phyloP scores from a whole-genome alignment of 371 early-diverging fungal species.

The Mucor irregularis region DNA sequence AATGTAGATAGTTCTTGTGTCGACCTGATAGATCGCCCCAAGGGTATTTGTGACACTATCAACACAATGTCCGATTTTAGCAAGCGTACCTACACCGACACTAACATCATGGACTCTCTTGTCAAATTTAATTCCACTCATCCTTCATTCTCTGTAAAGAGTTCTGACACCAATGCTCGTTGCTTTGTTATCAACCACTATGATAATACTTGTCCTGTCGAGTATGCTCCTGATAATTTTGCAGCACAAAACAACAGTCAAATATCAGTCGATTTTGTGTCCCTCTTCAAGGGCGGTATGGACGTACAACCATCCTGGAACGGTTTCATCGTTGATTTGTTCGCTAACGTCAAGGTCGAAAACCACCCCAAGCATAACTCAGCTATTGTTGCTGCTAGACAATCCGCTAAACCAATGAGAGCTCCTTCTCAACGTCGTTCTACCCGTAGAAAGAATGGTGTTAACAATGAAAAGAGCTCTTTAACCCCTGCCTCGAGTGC shows the following conservation, averaged over 20 bases:
- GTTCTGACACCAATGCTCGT: conserved; percentile 43
- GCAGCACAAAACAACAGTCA: conserved; percentile 71
- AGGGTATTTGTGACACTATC: conserved; percentile 59
- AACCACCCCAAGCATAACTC: conserved; percentile 58
- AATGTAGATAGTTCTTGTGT: conserved; percentile 17
- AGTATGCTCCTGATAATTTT: conserved; percentile 77
- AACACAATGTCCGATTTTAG: conserved; percentile 50
- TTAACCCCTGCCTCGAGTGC: not conserved
- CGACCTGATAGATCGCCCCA: conserved; percentile 49
- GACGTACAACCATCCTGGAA: conserved; percentile 60
- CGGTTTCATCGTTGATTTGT: conserved; percentile 40
- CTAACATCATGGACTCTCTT: conserved; percentile 43
- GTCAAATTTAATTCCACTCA: conserved; percentile 49
- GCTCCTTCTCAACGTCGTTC: conserved; percentile 41
- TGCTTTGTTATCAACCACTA: conserved; percentile 83
- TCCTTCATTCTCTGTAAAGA: conserved; percentile 43
- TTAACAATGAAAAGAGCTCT: conserved; percentile 10
- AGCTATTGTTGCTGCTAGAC: conserved; percentile 56
- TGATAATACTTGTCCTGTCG: conserved; percentile 56
- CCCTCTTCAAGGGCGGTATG: conserved; percentile 68
- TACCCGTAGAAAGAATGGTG: conserved; percentile 21
- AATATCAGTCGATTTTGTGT: conserved; percentile 81
- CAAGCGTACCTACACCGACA: conserved; percentile 40
- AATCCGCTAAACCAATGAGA: conserved; percentile 58
- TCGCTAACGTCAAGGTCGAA: conserved; percentile 53